Conservation (phyloP, 345 rosid species). For the Lumnitzera littorea region DNA sequence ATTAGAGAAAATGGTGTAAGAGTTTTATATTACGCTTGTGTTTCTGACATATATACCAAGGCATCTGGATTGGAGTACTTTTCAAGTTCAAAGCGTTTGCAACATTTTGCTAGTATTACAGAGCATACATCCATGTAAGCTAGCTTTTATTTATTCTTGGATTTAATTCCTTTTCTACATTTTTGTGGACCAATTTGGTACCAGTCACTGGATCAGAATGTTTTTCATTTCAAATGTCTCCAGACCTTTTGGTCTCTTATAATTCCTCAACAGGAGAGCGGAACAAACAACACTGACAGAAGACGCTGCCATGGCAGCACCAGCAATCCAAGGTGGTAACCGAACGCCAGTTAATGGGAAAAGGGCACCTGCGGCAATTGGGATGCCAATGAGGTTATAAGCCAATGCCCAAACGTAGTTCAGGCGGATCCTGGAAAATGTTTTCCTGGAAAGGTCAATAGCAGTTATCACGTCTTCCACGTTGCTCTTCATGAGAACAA, state of each 20-base stretch:
- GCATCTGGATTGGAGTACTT: no score
- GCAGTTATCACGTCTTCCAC: conserved; percentile 86
- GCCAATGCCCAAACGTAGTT: conserved; percentile 91
- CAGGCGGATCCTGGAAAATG: conserved; percentile 61
- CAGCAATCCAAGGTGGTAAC: conserved; percentile 91
- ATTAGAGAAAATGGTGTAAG: no score
- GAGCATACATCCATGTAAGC: no score
- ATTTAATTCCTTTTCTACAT: no score
- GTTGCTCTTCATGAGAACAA: conserved; percentile 80
- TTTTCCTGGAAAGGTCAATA: conserved; percentile 75
- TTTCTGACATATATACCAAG: no score
- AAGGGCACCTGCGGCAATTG: conserved; percentile 77
- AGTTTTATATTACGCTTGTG: no score
- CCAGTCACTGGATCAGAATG: conserved; percentile 33
- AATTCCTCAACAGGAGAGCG: conserved; percentile 66
- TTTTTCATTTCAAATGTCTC: conserved; percentile 43
- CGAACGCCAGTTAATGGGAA: conserved; percentile 57
- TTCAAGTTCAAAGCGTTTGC: no score
- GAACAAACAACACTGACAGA: conserved; percentile 83
- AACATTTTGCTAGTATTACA: no score
- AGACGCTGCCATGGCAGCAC: conserved; percentile 93
- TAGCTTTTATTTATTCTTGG: no score
- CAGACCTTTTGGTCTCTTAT: conserved; percentile 53
- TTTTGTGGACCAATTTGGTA: neutral
- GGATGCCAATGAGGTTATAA: conserved; percentile 66